Conservation (phyloP, 768 basidiomycete genomes). For the Trametes punicea region DNA sequence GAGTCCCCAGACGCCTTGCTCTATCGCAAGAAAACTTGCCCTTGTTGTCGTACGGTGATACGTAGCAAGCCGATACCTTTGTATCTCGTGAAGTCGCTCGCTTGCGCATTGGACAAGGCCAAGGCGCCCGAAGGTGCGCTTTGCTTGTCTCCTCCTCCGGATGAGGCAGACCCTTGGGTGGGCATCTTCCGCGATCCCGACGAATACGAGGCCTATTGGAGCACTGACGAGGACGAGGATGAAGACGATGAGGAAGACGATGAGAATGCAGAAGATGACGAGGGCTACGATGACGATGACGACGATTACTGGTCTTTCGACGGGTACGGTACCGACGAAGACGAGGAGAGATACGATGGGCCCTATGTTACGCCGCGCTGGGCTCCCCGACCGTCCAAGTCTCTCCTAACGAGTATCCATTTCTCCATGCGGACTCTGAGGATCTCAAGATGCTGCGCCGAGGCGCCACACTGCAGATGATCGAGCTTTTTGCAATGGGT, state of each 20-base stretch:
- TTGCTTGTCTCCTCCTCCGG: slow-evolving; percentile 31
- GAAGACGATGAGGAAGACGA: slow-evolving; percentile 32
- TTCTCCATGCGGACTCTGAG: slow-evolving; percentile 33
- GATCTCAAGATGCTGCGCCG: slow-evolving; percentile 49
- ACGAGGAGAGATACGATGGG: slow-evolving; percentile 35
- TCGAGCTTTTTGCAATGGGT: slow-evolving; percentile 49
- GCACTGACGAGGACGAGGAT: slow-evolving; percentile 28
- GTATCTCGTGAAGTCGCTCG: slow-evolving; percentile 63
- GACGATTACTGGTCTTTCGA: slow-evolving; percentile 31
- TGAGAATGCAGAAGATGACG: slow-evolving; percentile 31
- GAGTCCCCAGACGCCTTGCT: slow-evolving; percentile 44
- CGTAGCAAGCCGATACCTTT: slow-evolving; percentile 61
- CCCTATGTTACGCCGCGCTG: slow-evolving; percentile 47
- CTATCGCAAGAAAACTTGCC: slow-evolving; percentile 65
- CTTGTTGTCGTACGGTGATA: slow-evolving; percentile 62
- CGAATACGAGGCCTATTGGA: slow-evolving; percentile 28
- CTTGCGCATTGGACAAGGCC: slow-evolving; percentile 45
- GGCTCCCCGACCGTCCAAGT: slow-evolving; percentile 52
- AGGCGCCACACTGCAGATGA: slow-evolving; percentile 58
- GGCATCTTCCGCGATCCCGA: slow-evolving; percentile 54
- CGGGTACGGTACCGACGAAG: slow-evolving; percentile 27
- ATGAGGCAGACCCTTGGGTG: slow-evolving; percentile 62
- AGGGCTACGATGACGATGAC: slow-evolving; percentile 27
- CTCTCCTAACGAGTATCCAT: slow-evolving; percentile 33
- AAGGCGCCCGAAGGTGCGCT: slow-evolving; percentile 30